Conservation (phyloP, 345 rosid species). For the Linum tenue region DNA sequence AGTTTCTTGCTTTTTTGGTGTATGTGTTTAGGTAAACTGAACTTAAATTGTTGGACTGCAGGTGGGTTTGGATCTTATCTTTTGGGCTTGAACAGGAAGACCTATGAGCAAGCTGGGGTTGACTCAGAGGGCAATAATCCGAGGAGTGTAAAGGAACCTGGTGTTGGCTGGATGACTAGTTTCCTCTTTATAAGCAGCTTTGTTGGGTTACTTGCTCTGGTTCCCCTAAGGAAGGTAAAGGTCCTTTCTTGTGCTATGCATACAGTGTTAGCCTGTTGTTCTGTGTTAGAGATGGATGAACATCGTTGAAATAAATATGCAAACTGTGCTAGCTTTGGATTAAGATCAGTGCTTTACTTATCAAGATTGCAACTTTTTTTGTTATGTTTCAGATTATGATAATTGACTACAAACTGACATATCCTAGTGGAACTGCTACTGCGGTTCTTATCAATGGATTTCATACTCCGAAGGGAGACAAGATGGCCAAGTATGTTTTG, state of each 20-base stretch:
- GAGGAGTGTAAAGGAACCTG: not conserved
- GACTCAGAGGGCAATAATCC: not conserved
- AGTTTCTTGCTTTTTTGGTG: not conserved
- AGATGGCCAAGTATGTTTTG: conserved; percentile 2
- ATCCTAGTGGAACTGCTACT: conserved; percentile 4
- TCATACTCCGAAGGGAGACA: not conserved
- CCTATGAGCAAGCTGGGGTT: conserved; percentile 5
- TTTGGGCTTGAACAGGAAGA: not conserved
- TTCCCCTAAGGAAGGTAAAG: conserved; percentile 3
- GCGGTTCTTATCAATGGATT: conserved; percentile 3
- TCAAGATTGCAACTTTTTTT: not conserved
- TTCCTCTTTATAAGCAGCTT: not conserved
- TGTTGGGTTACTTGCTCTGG: not conserved
- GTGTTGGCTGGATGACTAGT: conserved; percentile 1
- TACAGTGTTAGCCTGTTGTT: not conserved
- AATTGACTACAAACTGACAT: conserved; percentile 1
- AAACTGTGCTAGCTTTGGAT: too few species aligned
- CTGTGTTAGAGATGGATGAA: not conserved
- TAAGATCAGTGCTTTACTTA: not conserved
- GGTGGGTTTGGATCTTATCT: conserved; percentile 4
- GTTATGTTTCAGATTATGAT: not conserved
- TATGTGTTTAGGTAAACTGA: not conserved
- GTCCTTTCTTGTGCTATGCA: not conserved
- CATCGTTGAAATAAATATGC: too few species aligned
- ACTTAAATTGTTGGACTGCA: not conserved